Evolutionary conservation across 495 filamentous ascomycete genomes (phyloP), one percentile per base, ranked within the genome.

Genomic region (Neurospora sp.): DNA sequence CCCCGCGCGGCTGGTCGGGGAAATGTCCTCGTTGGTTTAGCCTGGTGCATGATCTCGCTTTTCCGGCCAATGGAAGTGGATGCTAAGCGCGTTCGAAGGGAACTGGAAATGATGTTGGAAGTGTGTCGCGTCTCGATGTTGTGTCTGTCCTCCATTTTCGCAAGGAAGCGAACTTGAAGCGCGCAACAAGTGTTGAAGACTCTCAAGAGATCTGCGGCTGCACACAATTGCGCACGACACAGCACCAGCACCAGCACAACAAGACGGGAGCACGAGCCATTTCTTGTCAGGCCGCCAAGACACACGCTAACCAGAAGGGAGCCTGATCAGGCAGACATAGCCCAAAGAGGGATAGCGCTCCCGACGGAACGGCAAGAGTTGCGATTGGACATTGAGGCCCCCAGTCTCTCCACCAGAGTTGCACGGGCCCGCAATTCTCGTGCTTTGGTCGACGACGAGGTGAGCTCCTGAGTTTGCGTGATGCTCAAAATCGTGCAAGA

Each of bases 341-440:
- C 75, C 20, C 14, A 72, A 69, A 70, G 4, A 4, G 39, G 69
- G 2, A 41, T 76, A 72, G 75, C 44, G 70, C 35, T 48, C 69
- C 75, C 75, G 72, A 74, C 69, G 70, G 59, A 31, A 62, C 72
- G 75, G 75, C 46, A 74, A 42, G n/a, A 38, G 14, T 7, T 23
- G 6, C 40, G 37, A 72, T 74, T 76, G 73, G 73, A 18, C 31
- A 7, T 14, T 40, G 11, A 16, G 14, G 20, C 46, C 46, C 20
- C 54, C 54, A 35, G 5, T 23, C 2, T 62, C 23, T 18, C 54
- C 54, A 18, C 54, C 23, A 62, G 23, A 62, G 23, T 62, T 62
- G 12, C 27, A 62, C n/a, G n/a, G n/a, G n/a, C 54, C 27, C 27
- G 54, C 54, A 62, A 35, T 31, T 62, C 54, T 62, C 23, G 23